Evolutionary conservation across 2,329 filamentous ascomycete species (phyloP).

Genomic region (Curvularia sp.): DNA sequence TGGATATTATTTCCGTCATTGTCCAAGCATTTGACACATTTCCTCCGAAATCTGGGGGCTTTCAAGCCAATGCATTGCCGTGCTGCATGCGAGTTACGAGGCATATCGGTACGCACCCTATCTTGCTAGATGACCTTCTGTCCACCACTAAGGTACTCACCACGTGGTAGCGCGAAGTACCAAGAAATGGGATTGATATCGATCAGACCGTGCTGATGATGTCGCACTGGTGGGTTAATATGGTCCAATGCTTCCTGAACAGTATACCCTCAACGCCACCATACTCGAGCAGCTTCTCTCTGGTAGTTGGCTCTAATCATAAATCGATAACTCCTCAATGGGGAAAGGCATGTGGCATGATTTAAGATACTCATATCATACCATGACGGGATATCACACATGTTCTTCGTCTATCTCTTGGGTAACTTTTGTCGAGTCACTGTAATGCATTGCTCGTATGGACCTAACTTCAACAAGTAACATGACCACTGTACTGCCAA

Average conservation of each 20-base stretch:
- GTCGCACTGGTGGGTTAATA: neutral
- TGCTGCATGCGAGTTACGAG: conserved; percentile 7
- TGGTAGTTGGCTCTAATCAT: neutral
- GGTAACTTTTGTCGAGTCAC: neutral
- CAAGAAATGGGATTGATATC: neutral
- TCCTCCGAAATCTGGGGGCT: conserved; percentile 10
- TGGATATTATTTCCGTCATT: conserved; percentile 10
- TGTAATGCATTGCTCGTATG: neutral
- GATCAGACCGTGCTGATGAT: neutral
- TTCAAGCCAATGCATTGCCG: conserved; percentile 5
- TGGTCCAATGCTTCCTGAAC: neutral
- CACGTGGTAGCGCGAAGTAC: neutral
- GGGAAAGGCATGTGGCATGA: neutral
- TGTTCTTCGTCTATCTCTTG: neutral
- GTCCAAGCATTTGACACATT: neutral
- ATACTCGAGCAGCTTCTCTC: neutral
- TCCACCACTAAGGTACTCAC: conserved; percentile 7
- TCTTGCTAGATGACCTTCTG: neutral
- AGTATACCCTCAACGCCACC: neutral
- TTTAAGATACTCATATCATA: neutral
- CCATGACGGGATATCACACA: neutral
- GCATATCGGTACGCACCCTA: conserved; percentile 8
- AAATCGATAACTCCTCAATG: neutral
- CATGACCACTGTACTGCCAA: neutral
- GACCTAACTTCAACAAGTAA: no score